phyloP scores from a whole-genome alignment of 2,329 filamentous ascomycete species.

The Bipolaris victoriae region DNA sequence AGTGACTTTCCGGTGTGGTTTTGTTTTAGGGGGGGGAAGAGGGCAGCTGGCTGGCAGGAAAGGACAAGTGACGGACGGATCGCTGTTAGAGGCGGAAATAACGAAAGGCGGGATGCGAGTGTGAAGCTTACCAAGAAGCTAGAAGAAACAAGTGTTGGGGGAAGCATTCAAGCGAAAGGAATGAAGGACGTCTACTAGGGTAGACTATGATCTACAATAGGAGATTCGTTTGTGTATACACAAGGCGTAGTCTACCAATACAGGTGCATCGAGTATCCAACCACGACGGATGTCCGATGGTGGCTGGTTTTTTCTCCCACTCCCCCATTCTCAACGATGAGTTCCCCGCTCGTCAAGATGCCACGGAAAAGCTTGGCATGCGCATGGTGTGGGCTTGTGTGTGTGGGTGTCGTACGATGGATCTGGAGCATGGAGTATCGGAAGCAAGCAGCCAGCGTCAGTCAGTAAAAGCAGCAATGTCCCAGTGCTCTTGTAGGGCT shows the following conservation, averaged over 20 bases:
- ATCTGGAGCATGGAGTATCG: background rate
- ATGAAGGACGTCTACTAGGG: too few species aligned
- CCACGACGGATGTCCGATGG: background rate
- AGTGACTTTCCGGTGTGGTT: too few species aligned
- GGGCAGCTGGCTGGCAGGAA: too few species aligned
- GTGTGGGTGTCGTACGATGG: constrained; percentile 3
- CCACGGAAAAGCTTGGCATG: constrained; percentile 1
- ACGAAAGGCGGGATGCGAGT: too few species aligned
- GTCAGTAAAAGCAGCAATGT: background rate
- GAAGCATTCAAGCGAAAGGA: too few species aligned
- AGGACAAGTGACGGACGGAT: too few species aligned
- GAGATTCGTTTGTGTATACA: background rate
- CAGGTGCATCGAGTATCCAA: background rate
- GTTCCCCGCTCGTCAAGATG: background rate
- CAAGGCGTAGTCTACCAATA: background rate
- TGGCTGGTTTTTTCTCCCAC: background rate
- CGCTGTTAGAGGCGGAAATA: too few species aligned
- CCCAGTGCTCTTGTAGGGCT: constrained; percentile 6
- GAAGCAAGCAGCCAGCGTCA: background rate
- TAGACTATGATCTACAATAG: background rate
- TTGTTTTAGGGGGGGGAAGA: too few species aligned
- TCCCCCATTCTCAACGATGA: background rate
- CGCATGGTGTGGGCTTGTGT: background rate
- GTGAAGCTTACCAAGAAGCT: too few species aligned
- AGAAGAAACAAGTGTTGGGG: too few species aligned